Percentiles rank a stretch among this genome's conserved stretches.
phyloP scores from a whole-genome alignment of 1,284 basidiomycete genomes.

The Prillingera fragicola region DNA sequence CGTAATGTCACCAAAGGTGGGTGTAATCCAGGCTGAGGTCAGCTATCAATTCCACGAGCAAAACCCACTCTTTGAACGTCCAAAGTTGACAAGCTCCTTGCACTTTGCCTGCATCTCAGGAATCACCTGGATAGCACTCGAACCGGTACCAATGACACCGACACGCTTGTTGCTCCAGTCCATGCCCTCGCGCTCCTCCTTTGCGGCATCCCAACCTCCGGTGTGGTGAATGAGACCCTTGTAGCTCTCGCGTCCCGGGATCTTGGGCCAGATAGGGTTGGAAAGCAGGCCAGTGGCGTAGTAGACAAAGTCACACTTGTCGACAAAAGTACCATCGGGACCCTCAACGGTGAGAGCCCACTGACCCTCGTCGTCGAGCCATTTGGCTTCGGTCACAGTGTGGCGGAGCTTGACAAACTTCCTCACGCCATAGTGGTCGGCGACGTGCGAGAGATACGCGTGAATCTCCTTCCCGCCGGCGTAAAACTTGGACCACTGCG shows the following conservation, averaged over 20 bases:
- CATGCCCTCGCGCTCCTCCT: constrained; percentile 15
- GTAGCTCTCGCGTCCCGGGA: constrained; percentile 24
- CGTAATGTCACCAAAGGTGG: constrained; percentile 19
- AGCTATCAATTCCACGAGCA: not conserved
- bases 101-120: constrained; percentile 19
- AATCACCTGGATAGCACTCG: constrained; percentile 27
- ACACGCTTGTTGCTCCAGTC: constrained; percentile 15
- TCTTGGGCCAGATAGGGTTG: constrained; percentile 33
- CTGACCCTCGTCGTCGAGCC: constrained; percentile 19
- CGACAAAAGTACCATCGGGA: constrained; percentile 6
- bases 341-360: constrained; percentile 24
- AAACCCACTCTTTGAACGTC: constrained; percentile 14
- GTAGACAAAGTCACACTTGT: constrained; percentile 29
- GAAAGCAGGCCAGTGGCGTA: constrained; percentile 27
- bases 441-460: constrained; percentile 22
- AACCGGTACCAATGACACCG: constrained; percentile 16
- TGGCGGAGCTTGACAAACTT: constrained; percentile 27
- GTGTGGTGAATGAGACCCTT: constrained; percentile 29
- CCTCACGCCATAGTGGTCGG: constrained; percentile 19
- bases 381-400: constrained; percentile 23
- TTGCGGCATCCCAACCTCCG: constrained; percentile 15
- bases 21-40: constrained; percentile 25
- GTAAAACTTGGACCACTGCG: constrained; percentile 27
- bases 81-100: constrained; percentile 26
- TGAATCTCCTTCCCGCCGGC: constrained; percentile 28